These are phyloP conservation scores for Pichia manshurica DNA, from an alignment of 805 yeast genomes.

Conservation along the genomic window DNA sequence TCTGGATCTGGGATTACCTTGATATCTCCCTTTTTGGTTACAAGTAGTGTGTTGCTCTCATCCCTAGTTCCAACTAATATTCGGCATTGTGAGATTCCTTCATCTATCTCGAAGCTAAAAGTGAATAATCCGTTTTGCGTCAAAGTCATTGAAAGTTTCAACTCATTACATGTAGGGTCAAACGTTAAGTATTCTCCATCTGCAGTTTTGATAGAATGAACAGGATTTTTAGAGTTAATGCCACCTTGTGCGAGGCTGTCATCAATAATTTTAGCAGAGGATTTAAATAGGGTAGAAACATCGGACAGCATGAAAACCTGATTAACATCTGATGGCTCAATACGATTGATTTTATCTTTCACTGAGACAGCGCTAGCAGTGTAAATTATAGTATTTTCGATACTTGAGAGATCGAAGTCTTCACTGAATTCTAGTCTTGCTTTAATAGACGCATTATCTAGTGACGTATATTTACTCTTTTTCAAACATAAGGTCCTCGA, in stretches of 20 bases:
- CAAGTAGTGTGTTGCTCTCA: slow-evolving; percentile 18
- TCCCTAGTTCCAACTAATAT: slow-evolving; percentile 18
- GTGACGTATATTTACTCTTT: not conserved
- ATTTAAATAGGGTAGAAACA: slow-evolving; percentile 12
- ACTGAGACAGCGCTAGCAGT: not conserved
- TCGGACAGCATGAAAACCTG: slow-evolving; percentile 27
- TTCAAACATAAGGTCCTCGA: slow-evolving; percentile 1
- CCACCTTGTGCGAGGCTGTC: not conserved
- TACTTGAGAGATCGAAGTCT: not conserved
- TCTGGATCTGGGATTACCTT: slow-evolving; percentile 28
- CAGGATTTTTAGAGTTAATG: not conserved
- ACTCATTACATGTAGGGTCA: slow-evolving; percentile 15
- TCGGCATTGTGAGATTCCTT: not conserved
- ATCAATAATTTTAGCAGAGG: slow-evolving; percentile 10
- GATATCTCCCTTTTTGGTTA: slow-evolving; percentile 17
- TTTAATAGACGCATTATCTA: not conserved
- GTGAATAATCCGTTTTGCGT: slow-evolving; percentile 27
- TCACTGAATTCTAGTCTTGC: not conserved
- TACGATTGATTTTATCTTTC: slow-evolving; percentile 2
- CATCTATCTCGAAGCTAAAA: slow-evolving; percentile 12
- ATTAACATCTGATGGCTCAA: slow-evolving; percentile 24
- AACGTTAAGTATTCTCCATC: slow-evolving; percentile 23
- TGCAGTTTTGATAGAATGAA: slow-evolving; percentile 21
- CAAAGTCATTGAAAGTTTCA: slow-evolving; percentile 23
- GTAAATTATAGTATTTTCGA: not conserved